phyloP scores from a whole-genome alignment of 1,284 basidiomycete species.

The Meripilus lineatus region DNA sequence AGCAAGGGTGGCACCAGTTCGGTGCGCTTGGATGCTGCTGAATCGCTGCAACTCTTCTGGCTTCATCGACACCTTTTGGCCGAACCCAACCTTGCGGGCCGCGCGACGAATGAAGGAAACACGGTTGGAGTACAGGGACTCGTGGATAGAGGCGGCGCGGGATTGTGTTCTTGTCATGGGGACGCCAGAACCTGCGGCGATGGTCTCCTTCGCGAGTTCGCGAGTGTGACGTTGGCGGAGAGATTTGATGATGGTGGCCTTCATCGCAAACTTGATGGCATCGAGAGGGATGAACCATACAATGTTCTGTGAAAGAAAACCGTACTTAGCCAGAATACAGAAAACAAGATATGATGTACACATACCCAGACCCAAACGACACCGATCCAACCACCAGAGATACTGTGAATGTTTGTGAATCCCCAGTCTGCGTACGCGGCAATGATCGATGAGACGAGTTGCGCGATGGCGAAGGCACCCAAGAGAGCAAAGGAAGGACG shows the following conservation, averaged over 20 bases:
- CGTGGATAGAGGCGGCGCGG: slow-evolving; percentile 87
- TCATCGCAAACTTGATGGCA: slow-evolving; percentile 95
- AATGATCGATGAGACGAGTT: slow-evolving; percentile 93
- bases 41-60: slow-evolving; percentile 82
- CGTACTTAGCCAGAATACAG: background rate
- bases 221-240: slow-evolving; percentile 69
- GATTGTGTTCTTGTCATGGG: slow-evolving; percentile 86
- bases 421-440: slow-evolving; percentile 91
- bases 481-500: slow-evolving; percentile 89
- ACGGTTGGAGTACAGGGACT: slow-evolving; percentile 92
- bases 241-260: slow-evolving; percentile 83
- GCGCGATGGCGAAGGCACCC: slow-evolving; percentile 87
- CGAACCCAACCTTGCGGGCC: slow-evolving; percentile 80
- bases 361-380: slow-evolving; percentile 94
- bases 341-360: slow-evolving; percentile 12
- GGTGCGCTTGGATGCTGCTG: slow-evolving; percentile 79
- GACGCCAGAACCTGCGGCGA: slow-evolving; percentile 50
- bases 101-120: slow-evolving; percentile 86
- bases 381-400: slow-evolving; percentile 94
- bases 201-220: slow-evolving; percentile 38
- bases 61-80: slow-evolving; percentile 75
- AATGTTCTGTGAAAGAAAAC: slow-evolving; percentile 58
- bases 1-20: slow-evolving; percentile 71
- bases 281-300: slow-evolving; percentile 95
- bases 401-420: slow-evolving; percentile 74